These are phyloP conservation scores for Stephania yunnanensis DNA, from an alignment of 164 flowering plant genomes.

Conservation along the genomic window DNA sequence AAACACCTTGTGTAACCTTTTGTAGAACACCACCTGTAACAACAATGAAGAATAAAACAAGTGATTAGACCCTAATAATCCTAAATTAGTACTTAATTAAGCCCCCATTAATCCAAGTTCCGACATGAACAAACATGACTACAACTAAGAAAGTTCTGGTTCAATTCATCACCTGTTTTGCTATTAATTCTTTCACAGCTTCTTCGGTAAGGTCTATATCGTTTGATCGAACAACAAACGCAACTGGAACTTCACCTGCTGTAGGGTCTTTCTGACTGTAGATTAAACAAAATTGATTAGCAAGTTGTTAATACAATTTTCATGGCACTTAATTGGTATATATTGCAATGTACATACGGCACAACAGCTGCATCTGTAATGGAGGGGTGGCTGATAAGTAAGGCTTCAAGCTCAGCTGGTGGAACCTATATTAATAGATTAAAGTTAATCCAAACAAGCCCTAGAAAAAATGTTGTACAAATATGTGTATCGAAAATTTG, in stretches of 20 bases:
- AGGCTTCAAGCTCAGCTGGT: slow-evolving; percentile 85
- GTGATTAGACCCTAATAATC: too few relatives aligned
- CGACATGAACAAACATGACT: not conserved
- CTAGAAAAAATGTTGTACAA: too few relatives aligned
- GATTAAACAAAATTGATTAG: not conserved
- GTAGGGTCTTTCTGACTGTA: slow-evolving; percentile 61
- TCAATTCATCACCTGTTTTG: slow-evolving; percentile 49
- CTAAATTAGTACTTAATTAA: not conserved
- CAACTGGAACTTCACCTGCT: slow-evolving; percentile 88
- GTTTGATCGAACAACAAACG: slow-evolving; percentile 59
- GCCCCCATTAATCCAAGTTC: not conserved
- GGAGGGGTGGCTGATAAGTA: slow-evolving; percentile 55
- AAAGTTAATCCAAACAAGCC: not conserved
- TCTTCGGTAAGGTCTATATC: slow-evolving; percentile 59
- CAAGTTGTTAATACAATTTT: too few relatives aligned
- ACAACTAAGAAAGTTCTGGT: not conserved
- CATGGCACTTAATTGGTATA: not conserved
- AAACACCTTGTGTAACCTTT: slow-evolving; percentile 62
- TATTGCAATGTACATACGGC: slow-evolving; percentile 44
- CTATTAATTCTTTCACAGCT: slow-evolving; percentile 53
- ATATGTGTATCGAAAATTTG: too few relatives aligned
- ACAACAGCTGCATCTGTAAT: slow-evolving; percentile 87
- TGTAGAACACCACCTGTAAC: slow-evolving; percentile 76
- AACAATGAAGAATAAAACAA: not conserved
- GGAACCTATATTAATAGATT: slow-evolving; percentile 41